Evolutionary conservation across 2,329 filamentous ascomycete species (phyloP).

Genomic region (Emergomyces orientalis): DNA sequence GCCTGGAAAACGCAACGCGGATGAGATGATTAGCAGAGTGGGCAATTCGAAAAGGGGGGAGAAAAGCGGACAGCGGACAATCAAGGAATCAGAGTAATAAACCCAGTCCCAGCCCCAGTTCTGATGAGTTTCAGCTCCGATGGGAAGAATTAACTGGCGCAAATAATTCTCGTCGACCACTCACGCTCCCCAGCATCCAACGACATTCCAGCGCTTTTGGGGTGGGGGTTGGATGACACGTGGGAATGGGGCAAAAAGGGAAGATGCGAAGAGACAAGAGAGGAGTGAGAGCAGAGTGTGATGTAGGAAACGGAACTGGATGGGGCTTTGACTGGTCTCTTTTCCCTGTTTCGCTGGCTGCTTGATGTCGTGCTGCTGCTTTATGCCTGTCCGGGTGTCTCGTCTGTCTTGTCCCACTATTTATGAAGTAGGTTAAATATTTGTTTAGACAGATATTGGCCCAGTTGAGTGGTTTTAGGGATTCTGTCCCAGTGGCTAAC

Average conservation of each 20-base stretch:
- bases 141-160: not conserved
- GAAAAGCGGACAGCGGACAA: not conserved
- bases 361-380: not conserved
- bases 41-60: not conserved
- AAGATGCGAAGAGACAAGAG: not conserved
- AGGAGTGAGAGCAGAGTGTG: not conserved
- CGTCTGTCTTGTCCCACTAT: not conserved
- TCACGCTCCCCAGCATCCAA: not conserved
- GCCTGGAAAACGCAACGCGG: not conserved
- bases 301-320: not conserved
- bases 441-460: not conserved
- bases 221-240: not conserved
- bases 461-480: not conserved
- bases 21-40: not conserved
- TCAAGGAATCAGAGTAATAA: not conserved
- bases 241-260: slow-evolving; percentile 4
- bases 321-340: not conserved
- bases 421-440: not conserved
- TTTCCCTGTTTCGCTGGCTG: not conserved
- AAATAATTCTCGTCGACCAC: not conserved
- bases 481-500: not conserved
- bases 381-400: not conserved
- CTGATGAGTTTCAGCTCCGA: slow-evolving; percentile 3
- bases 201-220: not conserved
- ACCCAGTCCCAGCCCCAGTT: not conserved